These are phyloP conservation scores for Sanghuangporus sanghuang DNA, from an alignment of 1,284 basidiomycete species.

Conservation along the genomic window DNA sequence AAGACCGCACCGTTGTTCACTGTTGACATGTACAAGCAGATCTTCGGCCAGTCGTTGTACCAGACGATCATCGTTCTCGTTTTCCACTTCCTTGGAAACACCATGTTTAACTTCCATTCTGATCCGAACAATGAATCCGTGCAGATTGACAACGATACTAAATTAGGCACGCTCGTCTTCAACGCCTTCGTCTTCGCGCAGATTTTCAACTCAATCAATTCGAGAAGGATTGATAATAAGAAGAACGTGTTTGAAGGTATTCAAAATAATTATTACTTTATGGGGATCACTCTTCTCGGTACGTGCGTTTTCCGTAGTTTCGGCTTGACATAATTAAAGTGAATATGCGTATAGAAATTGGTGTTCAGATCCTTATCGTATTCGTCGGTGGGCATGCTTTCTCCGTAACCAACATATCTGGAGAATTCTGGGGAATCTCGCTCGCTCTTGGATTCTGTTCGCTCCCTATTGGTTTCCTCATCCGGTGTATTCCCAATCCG, in stretches of 20 bases:
- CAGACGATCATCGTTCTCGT: slow-evolving; percentile 83
- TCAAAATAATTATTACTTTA: slow-evolving; percentile 79
- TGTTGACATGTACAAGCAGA: slow-evolving; percentile 94
- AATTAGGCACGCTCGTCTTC: slow-evolving; percentile 88
- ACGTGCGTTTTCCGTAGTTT: slow-evolving; percentile 23
- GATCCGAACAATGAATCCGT: slow-evolving; percentile 29
- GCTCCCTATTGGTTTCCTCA: slow-evolving; percentile 81
- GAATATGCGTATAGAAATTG: slow-evolving; percentile 58
- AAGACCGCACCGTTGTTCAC: slow-evolving; percentile 87
- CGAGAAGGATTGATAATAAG: slow-evolving; percentile 77
- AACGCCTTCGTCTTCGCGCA: slow-evolving; percentile 97
- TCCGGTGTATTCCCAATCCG: slow-evolving; percentile 78
- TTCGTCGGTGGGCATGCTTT: slow-evolving; percentile 92
- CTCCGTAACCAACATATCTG: slow-evolving; percentile 76
- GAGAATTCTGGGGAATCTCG: slow-evolving; percentile 91
- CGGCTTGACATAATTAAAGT: slow-evolving; percentile 14
- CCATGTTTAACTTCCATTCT: slow-evolving; percentile 61
- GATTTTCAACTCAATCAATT: slow-evolving; percentile 94
- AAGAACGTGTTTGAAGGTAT: slow-evolving; percentile 91
- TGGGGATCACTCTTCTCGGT: slow-evolving; percentile 85
- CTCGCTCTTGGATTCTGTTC: slow-evolving; percentile 83
- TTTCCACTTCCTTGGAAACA: slow-evolving; percentile 81
- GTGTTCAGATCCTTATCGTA: slow-evolving; percentile 83
- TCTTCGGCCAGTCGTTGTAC: slow-evolving; percentile 84
- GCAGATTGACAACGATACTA: slow-evolving; percentile 37